These are phyloP conservation scores for Lipomyces yamanashiensis DNA, from an alignment of 805 yeast genomes.

Conservation along the genomic window DNA sequence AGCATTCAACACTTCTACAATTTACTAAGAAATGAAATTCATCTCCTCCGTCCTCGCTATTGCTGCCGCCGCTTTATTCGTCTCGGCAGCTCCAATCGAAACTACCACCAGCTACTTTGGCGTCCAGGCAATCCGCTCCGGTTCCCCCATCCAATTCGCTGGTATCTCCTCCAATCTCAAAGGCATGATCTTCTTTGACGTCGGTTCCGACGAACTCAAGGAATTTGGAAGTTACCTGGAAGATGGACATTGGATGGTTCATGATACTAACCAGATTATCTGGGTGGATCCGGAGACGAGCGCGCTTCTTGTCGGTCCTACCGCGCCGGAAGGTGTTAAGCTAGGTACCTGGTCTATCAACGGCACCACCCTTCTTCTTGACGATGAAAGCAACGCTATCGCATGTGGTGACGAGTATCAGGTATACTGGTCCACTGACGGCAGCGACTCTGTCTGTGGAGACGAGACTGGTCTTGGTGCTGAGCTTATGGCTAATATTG, in stretches of 20 bases:
- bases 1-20: too few species aligned
- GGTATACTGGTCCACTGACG: slow-evolving; percentile 19
- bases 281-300: neutral
- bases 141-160: slow-evolving; percentile 18
- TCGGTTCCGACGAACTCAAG: neutral
- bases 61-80: too few species aligned
- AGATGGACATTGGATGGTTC: neutral
- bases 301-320: neutral
- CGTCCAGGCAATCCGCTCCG: slow-evolving; percentile 18
- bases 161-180: slow-evolving; percentile 2
- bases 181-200: neutral
- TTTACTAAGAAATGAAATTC: too few species aligned
- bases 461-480: slow-evolving; percentile 4
- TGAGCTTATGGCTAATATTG: too few species aligned
- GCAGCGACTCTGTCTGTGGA: neutral
- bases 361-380: neutral
- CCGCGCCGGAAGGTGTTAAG: neutral
- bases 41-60: too few species aligned
- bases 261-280: neutral
- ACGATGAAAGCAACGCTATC: neutral
- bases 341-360: neutral
- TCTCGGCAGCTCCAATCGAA: too few species aligned
- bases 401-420: slow-evolving; percentile 20
- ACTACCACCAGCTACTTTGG: too few species aligned
- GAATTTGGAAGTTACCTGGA: neutral